Evolutionary conservation across 345 rosid species (phyloP), one percentile per base, ranked within the genome.

Genomic region (Tarenaya hassleriana): DNA sequence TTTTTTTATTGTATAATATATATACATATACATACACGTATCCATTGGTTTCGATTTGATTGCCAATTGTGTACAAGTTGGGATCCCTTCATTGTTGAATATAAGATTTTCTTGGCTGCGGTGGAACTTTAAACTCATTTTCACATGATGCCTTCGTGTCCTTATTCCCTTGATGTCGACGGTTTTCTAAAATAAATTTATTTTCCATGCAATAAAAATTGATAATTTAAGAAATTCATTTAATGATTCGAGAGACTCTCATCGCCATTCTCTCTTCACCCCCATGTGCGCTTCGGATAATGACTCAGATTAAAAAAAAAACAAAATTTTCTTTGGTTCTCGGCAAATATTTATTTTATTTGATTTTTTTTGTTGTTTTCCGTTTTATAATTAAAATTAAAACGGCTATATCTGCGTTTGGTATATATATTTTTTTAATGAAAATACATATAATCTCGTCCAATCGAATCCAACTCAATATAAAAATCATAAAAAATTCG

Each of bases 201-300:
- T 68, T 61, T 42, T 44, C 58, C 62, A 70, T 62, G 60, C 49
- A 78, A 37, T 65, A 58, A 58, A 59, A 58, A 45, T 52, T 32
- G 44, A 51, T 57, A 35, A 38, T 14, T 37, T 10, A 44, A 13
- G 29, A 18, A 49, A n/a, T n/a, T 27, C 34, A 48, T 52, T 58
- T 58, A 42, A 52, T 58, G 56, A 73, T 71, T 78, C 75, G 54
- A 43, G 49, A 41, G 79, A 62, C 84, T 39, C 66, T 77, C 79
- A 38, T 47, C 40, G 47, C 68, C 83, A 78, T 78, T 77, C 72
- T 73, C 75, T n/a, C n/a, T n/a, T n/a, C n/a, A n/a, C 50, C 6
- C 64, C 70, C 94, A 76, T 76, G 87, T 77, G 95, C 63, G 35
- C 33, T 50, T 57, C 44, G 52, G 71, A 66, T 63, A 55, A 62